Percentiles rank a stretch among this genome's conserved stretches.
phyloP scores from a whole-genome alignment of 2,329 filamentous ascomycete species.

The Neoscytalidium dimidiatum region DNA sequence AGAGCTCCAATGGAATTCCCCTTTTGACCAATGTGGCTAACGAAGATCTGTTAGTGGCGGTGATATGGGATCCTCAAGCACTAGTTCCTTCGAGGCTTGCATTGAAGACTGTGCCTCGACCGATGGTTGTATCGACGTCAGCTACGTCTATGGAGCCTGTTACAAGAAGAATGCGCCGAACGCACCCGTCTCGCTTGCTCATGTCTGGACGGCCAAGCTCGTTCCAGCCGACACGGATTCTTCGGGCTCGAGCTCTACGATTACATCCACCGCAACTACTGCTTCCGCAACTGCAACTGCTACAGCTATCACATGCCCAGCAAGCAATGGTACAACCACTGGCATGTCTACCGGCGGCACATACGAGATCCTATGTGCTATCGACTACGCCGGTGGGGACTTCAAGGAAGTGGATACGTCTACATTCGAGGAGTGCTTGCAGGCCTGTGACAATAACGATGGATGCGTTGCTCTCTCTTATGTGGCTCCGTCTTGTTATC shows the following conservation, averaged over 20 bases:
- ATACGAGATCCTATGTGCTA: neutral
- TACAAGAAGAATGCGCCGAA: conserved; percentile 19
- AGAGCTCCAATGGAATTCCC: no score
- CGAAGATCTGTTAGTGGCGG: conserved; percentile 14
- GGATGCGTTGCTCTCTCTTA: neutral
- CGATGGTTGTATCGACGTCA: conserved; percentile 18
- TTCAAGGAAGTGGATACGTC: neutral
- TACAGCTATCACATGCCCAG: neutral
- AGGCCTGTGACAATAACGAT: neutral
- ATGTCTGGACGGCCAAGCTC: conserved; percentile 18
- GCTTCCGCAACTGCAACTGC: neutral
- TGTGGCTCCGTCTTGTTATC: neutral
- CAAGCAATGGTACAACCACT: neutral
- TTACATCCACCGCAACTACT: neutral
- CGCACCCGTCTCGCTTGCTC: neutral
- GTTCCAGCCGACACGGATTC: neutral
- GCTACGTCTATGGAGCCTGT: conserved; percentile 8
- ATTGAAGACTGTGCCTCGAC: conserved; percentile 16
- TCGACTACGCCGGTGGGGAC: conserved; percentile 5
- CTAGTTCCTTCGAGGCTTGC: conserved; percentile 3
- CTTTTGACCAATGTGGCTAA: no score
- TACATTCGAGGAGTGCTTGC: conserved; percentile 3
- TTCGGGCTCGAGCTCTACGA: neutral
- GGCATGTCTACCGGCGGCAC: conserved; percentile 2
- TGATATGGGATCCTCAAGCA: conserved; percentile 8